These are phyloP conservation scores for Phlebiopsis gigantea DNA, from an alignment of 768 basidiomycete genomes.

Conservation along the genomic window DNA sequence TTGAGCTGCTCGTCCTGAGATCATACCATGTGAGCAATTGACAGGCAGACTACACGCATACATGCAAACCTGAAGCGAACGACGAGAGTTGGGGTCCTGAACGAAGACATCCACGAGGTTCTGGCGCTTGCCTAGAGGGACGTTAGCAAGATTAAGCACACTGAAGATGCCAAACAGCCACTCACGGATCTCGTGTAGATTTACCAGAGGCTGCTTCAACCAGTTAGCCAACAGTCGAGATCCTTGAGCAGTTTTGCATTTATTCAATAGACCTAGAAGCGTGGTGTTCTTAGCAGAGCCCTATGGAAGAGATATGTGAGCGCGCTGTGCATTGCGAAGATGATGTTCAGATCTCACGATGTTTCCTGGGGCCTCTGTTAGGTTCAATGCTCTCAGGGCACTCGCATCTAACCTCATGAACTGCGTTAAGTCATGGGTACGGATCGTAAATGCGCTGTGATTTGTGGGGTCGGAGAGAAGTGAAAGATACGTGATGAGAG, in stretches of 20 bases:
- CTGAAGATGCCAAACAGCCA: conserved; percentile 24
- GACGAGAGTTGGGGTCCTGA: conserved; percentile 68
- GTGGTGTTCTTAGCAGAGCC: conserved; percentile 78
- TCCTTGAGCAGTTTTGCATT: conserved; percentile 95
- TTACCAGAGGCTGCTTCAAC: conserved; percentile 95
- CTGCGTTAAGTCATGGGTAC: conserved; percentile 85
- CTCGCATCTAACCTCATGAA: conserved; percentile 97
- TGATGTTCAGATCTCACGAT: conserved; percentile 14
- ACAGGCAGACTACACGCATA: background rate
- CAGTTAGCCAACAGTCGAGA: conserved; percentile 82
- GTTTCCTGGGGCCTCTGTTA: conserved; percentile 69
- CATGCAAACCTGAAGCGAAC: conserved; percentile 60
- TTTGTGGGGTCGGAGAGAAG: conserved; percentile 76
- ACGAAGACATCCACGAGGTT: conserved; percentile 83
- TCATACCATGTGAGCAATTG: background rate
- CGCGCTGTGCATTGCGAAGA: too few species aligned
- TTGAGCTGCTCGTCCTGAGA: conserved; percentile 81
- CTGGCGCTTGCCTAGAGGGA: conserved; percentile 68
- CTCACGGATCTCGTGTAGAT: conserved; percentile 84
- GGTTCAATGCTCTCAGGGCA: conserved; percentile 82
- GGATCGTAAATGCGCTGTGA: conserved; percentile 73
- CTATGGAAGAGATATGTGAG: conserved; percentile 24
- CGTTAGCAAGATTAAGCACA: background rate
- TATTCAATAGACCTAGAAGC: conserved; percentile 84
- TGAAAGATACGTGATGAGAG: conserved; percentile 76